Conservation (phyloP, 164 flowering plant genomes). For the Magnolia officinalis region DNA sequence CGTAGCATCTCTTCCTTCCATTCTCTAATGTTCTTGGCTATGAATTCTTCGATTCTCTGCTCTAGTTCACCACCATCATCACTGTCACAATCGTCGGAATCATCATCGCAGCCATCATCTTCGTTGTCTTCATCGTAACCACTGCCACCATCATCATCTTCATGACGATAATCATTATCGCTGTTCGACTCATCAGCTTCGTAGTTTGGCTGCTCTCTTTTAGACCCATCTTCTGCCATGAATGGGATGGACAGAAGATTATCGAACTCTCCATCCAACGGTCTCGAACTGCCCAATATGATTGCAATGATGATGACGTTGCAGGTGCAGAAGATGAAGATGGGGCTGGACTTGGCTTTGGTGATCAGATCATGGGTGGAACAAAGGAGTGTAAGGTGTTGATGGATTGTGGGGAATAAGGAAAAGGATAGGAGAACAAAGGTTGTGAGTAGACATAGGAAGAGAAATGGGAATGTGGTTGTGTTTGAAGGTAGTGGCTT, state of each 20-base stretch:
- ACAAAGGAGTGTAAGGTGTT: slow-evolving; percentile 7
- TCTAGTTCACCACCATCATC: slow-evolving; percentile 15
- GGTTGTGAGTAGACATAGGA: background rate
- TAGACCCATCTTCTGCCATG: background rate
- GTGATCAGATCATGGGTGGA: slow-evolving; percentile 5
- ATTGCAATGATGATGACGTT: slow-evolving; percentile 8
- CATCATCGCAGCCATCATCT: slow-evolving; percentile 10
- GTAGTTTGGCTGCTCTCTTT: background rate
- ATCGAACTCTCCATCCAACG: slow-evolving; percentile 7
- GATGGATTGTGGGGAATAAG: background rate
- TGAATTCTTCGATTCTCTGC: slow-evolving; percentile 33
- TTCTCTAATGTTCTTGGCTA: slow-evolving; percentile 21
- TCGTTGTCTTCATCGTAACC: slow-evolving; percentile 17
- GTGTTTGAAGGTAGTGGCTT: background rate
- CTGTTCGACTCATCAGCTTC: no score
- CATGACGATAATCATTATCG: background rate
- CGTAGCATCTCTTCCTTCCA: slow-evolving; percentile 31
- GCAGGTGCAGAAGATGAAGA: slow-evolving; percentile 13
- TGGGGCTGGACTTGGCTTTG: slow-evolving; percentile 8
- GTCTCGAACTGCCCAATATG: slow-evolving; percentile 3
- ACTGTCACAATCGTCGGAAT: background rate
- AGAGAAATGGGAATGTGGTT: background rate
- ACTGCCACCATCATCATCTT: slow-evolving; percentile 2
- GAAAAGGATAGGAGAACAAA: background rate
- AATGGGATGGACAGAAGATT: background rate